phyloP scores from a whole-genome alignment of 2,329 filamentous ascomycete genomes.

The Orbilia ellipsospora region DNA sequence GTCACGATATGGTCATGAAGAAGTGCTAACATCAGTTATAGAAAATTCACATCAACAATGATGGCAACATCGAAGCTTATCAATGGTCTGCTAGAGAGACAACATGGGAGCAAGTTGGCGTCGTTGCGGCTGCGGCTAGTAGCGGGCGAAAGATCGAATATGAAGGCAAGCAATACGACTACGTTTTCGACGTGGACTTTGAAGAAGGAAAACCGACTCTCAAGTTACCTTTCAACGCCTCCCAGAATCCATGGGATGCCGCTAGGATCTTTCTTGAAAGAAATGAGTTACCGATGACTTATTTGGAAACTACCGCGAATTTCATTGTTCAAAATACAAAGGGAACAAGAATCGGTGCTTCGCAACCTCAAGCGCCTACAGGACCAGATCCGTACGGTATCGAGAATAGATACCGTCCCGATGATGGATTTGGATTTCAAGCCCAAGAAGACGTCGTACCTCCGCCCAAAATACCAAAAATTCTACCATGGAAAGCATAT shows the following conservation, averaged over 20 bases:
- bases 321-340: conserved; percentile 92
- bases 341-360: conserved; percentile 81
- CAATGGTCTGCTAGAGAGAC: conserved; percentile 57
- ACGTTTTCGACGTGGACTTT: conserved; percentile 95
- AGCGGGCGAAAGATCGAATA: conserved; percentile 84
- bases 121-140: conserved; percentile 87
- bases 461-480: conserved; percentile 67
- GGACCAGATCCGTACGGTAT: conserved; percentile 79
- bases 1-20: not conserved
- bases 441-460: conserved; percentile 60
- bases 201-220: conserved; percentile 92
- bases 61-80: conserved; percentile 58
- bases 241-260: conserved; percentile 90
- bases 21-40: conserved; percentile 62
- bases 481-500: conserved; percentile 82
- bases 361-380: conserved; percentile 62
- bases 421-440: conserved; percentile 67
- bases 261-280: conserved; percentile 90
- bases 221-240: conserved; percentile 93
- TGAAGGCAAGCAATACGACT: conserved; percentile 90
- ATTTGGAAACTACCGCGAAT: conserved; percentile 87
- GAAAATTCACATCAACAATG: conserved; percentile 71
- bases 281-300: conserved; percentile 86
- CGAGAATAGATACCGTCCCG: conserved; percentile 81
- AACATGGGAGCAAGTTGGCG: conserved; percentile 86